phyloP scores from a whole-genome alignment of 495 filamentous ascomycete species.

The Chaetomidium leptoderma region DNA sequence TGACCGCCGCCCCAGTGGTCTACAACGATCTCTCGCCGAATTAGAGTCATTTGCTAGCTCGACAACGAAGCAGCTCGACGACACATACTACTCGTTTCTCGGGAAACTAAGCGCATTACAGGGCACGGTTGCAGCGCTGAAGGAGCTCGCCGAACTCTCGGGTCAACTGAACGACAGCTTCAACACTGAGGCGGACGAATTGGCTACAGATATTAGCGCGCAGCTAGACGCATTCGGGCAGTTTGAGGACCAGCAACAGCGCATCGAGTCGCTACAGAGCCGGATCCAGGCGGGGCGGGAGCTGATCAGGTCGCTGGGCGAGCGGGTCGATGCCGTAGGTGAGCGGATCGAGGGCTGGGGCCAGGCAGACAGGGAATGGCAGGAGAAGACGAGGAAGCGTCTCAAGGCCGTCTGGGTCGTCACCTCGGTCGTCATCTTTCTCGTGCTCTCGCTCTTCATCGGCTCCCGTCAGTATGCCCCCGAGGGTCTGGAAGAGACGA shows the following conservation, averaged over 20 bases:
- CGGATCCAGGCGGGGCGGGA: conserved; percentile 60
- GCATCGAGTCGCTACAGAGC: conserved; percentile 60
- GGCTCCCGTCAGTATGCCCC: conserved; percentile 39
- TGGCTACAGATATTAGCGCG: conserved; percentile 58
- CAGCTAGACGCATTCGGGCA: conserved; percentile 64
- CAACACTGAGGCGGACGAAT: conserved; percentile 52
- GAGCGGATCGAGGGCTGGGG: conserved; percentile 67
- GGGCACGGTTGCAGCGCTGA: conserved; percentile 61
- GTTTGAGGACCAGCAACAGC: conserved; percentile 66
- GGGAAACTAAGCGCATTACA: conserved; percentile 70
- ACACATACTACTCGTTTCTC: conserved; percentile 78
- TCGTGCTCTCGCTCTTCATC: conserved; percentile 42
- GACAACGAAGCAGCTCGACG: conserved; percentile 71
- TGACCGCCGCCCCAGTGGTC: conserved; percentile 28
- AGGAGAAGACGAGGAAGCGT: conserved; percentile 59
- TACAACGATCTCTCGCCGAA: conserved; percentile 41
- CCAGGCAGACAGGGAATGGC: conserved; percentile 65
- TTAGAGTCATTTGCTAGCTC: conserved; percentile 47
- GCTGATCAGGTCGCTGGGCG: conserved; percentile 60
- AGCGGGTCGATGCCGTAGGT: conserved; percentile 61
- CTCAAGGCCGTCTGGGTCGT: conserved; percentile 60
- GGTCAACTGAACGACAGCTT: conserved; percentile 60
- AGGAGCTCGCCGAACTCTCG: conserved; percentile 63
- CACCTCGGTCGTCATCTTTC: conserved; percentile 43
- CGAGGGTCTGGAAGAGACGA: conserved; percentile 18